Conservation (phyloP, 257 asterid genomes). For the Rubia yunnanensis region DNA sequence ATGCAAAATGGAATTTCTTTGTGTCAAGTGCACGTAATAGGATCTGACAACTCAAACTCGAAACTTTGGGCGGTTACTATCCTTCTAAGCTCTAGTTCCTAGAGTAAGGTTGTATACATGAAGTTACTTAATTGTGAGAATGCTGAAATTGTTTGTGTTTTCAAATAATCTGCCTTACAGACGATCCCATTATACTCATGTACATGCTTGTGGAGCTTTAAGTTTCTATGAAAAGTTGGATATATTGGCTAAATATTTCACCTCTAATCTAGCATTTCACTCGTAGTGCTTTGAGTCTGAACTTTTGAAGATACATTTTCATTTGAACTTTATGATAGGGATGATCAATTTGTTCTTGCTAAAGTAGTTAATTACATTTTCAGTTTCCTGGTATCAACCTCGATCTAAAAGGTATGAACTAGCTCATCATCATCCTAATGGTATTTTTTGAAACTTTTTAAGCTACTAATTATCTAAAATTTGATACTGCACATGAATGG, state of each 20-base stretch:
- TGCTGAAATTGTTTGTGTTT: not conserved
- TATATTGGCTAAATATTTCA: not conserved
- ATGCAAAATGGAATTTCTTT: not conserved
- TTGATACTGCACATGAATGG: too few relatives aligned
- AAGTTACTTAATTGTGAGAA: not conserved
- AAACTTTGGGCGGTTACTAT: not conserved
- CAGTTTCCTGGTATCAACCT: not conserved
- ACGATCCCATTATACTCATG: not conserved
- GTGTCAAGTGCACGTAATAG: not conserved
- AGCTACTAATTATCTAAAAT: too few relatives aligned
- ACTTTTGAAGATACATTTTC: not conserved
- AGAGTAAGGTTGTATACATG: not conserved
- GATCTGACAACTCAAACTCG: not conserved
- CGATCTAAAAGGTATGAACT: not conserved
- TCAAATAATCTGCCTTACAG: not conserved
- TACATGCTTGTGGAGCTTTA: not conserved
- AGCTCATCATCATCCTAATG: not conserved
- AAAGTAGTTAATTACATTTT: not conserved
- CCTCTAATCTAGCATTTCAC: not conserved
- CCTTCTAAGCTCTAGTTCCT: not conserved
- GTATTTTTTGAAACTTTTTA: too few relatives aligned
- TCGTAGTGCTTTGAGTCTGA: not conserved
- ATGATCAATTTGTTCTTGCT: not conserved
- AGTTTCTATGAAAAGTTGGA: not conserved
- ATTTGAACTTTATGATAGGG: not conserved